These are phyloP conservation scores for Mucor irregularis DNA, from an alignment of 371 early-diverging fungal species.

Conservation along the genomic window DNA sequence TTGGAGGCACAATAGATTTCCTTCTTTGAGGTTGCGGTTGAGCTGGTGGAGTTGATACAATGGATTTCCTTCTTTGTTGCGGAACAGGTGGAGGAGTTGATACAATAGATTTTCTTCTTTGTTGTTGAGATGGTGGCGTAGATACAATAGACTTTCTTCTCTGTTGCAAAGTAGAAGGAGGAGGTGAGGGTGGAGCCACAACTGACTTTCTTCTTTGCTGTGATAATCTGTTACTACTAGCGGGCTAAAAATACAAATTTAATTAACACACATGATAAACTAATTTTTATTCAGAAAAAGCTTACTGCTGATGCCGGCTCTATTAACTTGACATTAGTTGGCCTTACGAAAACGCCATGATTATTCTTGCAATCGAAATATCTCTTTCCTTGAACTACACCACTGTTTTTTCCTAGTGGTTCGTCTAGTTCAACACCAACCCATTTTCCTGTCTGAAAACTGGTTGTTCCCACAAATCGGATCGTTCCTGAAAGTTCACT, in stretches of 20 bases:
- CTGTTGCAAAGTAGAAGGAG: constrained; percentile 5
- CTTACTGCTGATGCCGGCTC: background rate
- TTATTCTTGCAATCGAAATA: constrained; percentile 74
- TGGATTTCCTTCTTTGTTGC: constrained; percentile 6
- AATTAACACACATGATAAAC: background rate
- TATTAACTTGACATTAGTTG: constrained; percentile 54
- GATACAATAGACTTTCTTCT: constrained; percentile 19
- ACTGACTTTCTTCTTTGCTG: constrained; percentile 17
- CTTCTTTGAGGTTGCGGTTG: constrained; percentile 17
- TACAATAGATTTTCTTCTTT: constrained; percentile 1
- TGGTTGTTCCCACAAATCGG: constrained; percentile 62
- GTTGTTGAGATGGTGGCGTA: background rate
- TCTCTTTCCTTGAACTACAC: constrained; percentile 66
- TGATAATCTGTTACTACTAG: constrained; percentile 6
- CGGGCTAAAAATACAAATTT: background rate
- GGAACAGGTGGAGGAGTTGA: background rate
- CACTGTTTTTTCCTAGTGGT: constrained; percentile 71
- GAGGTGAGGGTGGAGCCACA: background rate
- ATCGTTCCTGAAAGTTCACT: constrained; percentile 57
- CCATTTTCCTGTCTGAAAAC: constrained; percentile 73
- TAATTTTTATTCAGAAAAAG: too few species aligned
- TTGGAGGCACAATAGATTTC: constrained; percentile 7
- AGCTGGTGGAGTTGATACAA: constrained; percentile 22
- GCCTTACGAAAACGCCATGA: constrained; percentile 76
- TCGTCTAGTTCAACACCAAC: constrained; percentile 71